Evolutionary conservation across 257 asterid genomes (phyloP), one percentile per base, ranked within the genome.

Genomic region (Leonotis leonurus): DNA sequence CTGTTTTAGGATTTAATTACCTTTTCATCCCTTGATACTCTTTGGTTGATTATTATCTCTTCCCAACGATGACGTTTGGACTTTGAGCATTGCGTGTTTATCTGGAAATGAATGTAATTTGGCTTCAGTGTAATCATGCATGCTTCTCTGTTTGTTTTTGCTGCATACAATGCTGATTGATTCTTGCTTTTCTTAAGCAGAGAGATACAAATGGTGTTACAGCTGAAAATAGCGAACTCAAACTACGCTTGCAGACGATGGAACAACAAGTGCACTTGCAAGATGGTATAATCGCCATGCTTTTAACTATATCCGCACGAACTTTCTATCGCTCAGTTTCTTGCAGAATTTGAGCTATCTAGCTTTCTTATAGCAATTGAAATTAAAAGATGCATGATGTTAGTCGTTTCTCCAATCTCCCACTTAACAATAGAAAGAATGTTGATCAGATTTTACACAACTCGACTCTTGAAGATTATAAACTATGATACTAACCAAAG

Each of bases 241-340:
- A 93, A 77, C 71, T 93, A 70, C 96, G 94, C 48, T 57, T 93
- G 77, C 95, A 89, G 75, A 79, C 99, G 63, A 79, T 79, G 88
- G 99, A 89, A 76, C 97, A 92, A 69, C 87, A 92, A 84, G 95
- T 89, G 69, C 91, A 89, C 78, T 78, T 92, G 78, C 99, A 89
- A 73, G 97, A 92, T 79, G 99, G 99, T 92, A 78, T 67, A 72
- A 56, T 13, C 62, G 20, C 29, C 17, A 17, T 8, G 13, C 43
- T 33, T 40, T 37, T 25, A n/a, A 61, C 67, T 75, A 21, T n/a
- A 14, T 35, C 52, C 63, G 32, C 65, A 8, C 22, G 22, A 5
- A 22, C 32, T 16, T 67, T 55, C 66, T 46, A 10, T 45, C 61
- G 56, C n/a, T 46, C 52, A 40, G 8, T 56, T 62, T 62, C 64